Base-by-base conservation (phyloP, 495 filamentous ascomycete genomes). In the Hyaloscypha variabilis region DNA sequence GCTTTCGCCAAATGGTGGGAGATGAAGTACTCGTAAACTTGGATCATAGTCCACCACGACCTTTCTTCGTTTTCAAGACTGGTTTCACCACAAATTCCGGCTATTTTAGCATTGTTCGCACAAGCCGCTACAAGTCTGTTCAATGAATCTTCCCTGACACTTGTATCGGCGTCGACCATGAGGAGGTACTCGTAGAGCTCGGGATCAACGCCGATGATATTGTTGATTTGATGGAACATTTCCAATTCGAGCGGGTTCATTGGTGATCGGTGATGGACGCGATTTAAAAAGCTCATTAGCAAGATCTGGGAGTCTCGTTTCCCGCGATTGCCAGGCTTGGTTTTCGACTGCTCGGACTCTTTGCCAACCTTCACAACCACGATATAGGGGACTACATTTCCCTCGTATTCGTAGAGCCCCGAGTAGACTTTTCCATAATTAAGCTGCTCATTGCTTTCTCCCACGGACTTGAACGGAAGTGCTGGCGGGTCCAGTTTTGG, bases 401-500 rank as follows among this genome's bases (percentile, higher is more conserved):
- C 95, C 81, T 99, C 93, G 64, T 87, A 97, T 75, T 99, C 95
- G 75, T 99, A 99, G 8, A 99, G 87, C 73, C 95, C 95, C 56
- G 95, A 98, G 75, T 97, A 99, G 36, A 99, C 93, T 77, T 99
- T 99, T 71, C 93, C 95, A 69, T 97, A 97, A 79, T 99, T 99
- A 63, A 97, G 87, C 72, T 97, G 94, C 36, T 96, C 91, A 71
- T 88, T 94, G 62, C 93, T 93, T 58, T 91, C 82, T 46, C 96
- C 95, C 67, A 99, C 86, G 17, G 91, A 92, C 75, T 91, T 91
- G 86, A 97, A 96, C 2, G 94, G 91, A 50, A 99, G 76, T 2
- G 95, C 94, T 13, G 94, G 93, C 60, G 95, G 95, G 72, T 99
- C 95, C 63, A 97, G 89, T 77, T 97, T 97, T 31, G 94, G 94